These are phyloP conservation scores for Erythrophleum fordii DNA, from an alignment of 306 rosid species.

Conservation along the genomic window DNA sequence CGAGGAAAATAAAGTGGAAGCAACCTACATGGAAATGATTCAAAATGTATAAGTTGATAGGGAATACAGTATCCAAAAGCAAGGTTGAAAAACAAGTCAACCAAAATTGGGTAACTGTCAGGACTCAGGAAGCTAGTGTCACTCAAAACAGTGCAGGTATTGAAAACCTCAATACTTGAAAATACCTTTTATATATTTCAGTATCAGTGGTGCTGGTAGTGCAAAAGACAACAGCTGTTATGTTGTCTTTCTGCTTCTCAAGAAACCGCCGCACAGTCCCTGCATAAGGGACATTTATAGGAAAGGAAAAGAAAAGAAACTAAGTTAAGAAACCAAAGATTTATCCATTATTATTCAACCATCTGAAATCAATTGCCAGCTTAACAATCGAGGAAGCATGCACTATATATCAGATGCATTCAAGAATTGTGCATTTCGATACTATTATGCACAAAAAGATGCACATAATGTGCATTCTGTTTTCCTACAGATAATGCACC, in stretches of 20 bases:
- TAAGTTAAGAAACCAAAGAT: slow-evolving; percentile 23
- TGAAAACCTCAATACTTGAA: neutral
- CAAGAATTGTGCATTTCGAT: slow-evolving; percentile 24
- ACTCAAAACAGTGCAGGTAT: slow-evolving; percentile 13
- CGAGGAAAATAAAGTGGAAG: slow-evolving; percentile 98
- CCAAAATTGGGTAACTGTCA: neutral
- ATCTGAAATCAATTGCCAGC: slow-evolving; percentile 25
- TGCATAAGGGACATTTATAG: slow-evolving; percentile 45
- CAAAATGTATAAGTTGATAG: slow-evolving; percentile 27
- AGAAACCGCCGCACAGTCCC: slow-evolving; percentile 96
- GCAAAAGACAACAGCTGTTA: slow-evolving; percentile 91
- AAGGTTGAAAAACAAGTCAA: slow-evolving; percentile 16
- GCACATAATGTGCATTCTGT: slow-evolving; percentile 9
- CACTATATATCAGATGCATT: slow-evolving; percentile 24
- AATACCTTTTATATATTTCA: slow-evolving; percentile 92
- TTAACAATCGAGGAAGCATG: slow-evolving; percentile 27
- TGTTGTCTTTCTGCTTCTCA: slow-evolving; percentile 89
- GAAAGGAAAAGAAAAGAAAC: slow-evolving; percentile 1
- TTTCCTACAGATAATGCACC: slow-evolving; percentile 20
- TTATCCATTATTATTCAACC: slow-evolving; percentile 16
- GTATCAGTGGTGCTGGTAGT: slow-evolving; percentile 81
- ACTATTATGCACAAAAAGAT: neutral
- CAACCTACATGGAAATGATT: slow-evolving; percentile 58
- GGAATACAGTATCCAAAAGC: slow-evolving; percentile 26
- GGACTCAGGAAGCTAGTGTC: slow-evolving; percentile 30